These are phyloP conservation scores for Suillus luteus DNA, from an alignment of 768 basidiomycete species.

Conservation along the genomic window DNA sequence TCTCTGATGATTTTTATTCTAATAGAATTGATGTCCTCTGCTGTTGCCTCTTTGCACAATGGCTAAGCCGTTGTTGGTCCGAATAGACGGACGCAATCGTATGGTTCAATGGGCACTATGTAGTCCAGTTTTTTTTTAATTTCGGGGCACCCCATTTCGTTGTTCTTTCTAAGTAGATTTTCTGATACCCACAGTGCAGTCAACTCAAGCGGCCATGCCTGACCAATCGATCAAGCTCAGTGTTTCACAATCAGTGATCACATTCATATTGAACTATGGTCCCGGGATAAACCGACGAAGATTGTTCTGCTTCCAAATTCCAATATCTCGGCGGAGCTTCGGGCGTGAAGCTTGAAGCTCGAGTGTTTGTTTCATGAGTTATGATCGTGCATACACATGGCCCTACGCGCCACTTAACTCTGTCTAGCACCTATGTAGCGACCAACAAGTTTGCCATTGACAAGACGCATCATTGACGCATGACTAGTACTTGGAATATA, in stretches of 20 bases:
- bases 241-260: too few relatives aligned
- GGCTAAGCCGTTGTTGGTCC: too few relatives aligned
- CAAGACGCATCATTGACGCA: neutral
- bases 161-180: neutral
- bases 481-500: neutral
- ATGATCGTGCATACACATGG: too few relatives aligned
- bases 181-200: neutral
- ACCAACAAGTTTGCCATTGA: neutral
- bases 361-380: neutral
- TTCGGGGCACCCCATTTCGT: neutral
- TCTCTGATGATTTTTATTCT: too few relatives aligned
- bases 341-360: neutral
- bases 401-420: neutral
- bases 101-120: too few relatives aligned
- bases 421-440: neutral
- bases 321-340: neutral
- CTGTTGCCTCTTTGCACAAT: too few relatives aligned
- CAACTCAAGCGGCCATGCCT: neutral
- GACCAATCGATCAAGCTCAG: neutral
- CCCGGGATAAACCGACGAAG: too few relatives aligned
- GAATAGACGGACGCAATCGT: too few relatives aligned
- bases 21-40: too few relatives aligned
- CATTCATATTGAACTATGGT: neutral
- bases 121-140: too few relatives aligned
- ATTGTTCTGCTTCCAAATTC: neutral